phyloP scores from a whole-genome alignment of 495 filamentous ascomycete species.

The Sphaerosporella brunnea region DNA sequence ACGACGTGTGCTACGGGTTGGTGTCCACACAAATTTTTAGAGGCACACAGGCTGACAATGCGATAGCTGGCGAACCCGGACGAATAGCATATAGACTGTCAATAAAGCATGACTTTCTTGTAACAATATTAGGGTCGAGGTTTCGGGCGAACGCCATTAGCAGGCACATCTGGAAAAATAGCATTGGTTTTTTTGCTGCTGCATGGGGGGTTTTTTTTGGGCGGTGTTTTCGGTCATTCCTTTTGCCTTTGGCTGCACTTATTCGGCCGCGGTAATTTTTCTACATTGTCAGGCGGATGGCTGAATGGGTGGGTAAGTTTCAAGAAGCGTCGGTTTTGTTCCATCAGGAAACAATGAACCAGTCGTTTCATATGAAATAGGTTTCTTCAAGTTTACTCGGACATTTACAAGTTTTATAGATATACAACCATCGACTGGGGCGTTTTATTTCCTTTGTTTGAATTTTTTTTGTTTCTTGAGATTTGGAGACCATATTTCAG shows the following conservation, averaged over 20 bases:
- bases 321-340: neutral
- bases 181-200: neutral
- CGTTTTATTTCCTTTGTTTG: too few species aligned
- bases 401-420: neutral
- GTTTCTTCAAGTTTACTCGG: neutral
- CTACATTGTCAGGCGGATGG: too few species aligned
- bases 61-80: slow-evolving; percentile 26
- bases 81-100: slow-evolving; percentile 10
- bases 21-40: too few species aligned
- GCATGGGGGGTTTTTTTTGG: neutral
- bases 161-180: neutral
- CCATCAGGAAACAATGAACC: neutral
- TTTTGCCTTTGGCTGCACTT: neutral
- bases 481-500: too few species aligned
- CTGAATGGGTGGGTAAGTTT: too few species aligned
- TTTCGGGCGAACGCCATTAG: neutral
- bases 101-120: neutral
- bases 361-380: neutral
- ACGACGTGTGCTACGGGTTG: slow-evolving; percentile 23
- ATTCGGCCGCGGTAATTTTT: neutral
- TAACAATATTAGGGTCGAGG: neutral
- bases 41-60: too few species aligned
- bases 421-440: neutral
- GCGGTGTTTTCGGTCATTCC: neutral
- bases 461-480: too few species aligned